Evolutionary conservation across 164 flowering plant species (phyloP), one percentile per base, ranked within the genome.

Genomic region (Sextonia rubra): DNA sequence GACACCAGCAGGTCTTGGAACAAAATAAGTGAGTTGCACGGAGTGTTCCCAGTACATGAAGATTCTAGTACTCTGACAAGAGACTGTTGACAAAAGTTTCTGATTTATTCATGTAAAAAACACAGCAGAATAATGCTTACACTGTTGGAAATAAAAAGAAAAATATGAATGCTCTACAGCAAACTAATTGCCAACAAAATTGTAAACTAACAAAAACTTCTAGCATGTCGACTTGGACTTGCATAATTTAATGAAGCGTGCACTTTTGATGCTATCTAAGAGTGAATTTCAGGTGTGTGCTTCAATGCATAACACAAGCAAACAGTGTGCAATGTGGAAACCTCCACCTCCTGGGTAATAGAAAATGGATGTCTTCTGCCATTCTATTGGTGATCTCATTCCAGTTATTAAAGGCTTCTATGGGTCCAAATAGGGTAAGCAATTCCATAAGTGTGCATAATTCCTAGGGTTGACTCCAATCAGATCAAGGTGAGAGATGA

Each of bases 1-100:
- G 99, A 96, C 71, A 96, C 99, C 70, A 96, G 90, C 73, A 96
- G 79, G 80, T 96, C 97, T 73, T 96, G 98, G 81, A 88, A 96
- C 81, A 96, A 80, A 75, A 91, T 74, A 70, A 96, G 71, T 17
- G 99, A 96, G 81, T 84, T 80, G 87, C 99, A 91, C 2, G 78
- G 66, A 44, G 82, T 56, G 66, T 71, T 88, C 76, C 92, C 97
- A 68, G 84, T 84, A 76, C 88, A 87, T 61, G 91, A 74, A 60
- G 79, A 90, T 78, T 93, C 99, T 17, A 93, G 70, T 47, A 78
- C 78, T 79, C 86, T 80, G 64, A 92, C 94, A 76, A 96, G 97
- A 61, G 97, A 88, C 99, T 96, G 94, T 81, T 66, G 76, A 77
- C 75, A 83, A 66, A 65, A 49, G 48, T 27, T 17, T 26, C 6